A percentile compares a stretch with the other conserved stretches of the same genome.
phyloP scores from a whole-genome alignment of 1,284 basidiomycete genomes.

The Austroboletus niveus region DNA sequence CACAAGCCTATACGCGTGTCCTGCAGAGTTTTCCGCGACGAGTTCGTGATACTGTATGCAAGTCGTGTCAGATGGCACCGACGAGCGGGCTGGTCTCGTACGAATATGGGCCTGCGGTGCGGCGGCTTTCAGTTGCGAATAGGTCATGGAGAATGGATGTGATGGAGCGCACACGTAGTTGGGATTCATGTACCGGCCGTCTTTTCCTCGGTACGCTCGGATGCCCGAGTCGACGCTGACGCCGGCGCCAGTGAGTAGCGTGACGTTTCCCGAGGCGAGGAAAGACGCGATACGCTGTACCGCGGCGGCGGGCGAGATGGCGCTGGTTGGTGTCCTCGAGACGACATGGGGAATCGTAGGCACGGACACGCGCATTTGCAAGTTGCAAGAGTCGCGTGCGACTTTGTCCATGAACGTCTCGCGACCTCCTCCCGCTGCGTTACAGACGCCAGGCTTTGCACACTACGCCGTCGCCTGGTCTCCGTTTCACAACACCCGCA shows the following conservation, averaged over 20 bases:
- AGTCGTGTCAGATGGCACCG: not conserved
- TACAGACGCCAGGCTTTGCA: constrained; percentile 81
- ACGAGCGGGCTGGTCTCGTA: constrained; percentile 18
- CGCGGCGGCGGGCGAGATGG: constrained; percentile 53
- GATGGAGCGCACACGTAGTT: constrained; percentile 72
- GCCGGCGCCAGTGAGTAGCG: constrained; percentile 85
- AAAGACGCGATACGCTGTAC: constrained; percentile 67
- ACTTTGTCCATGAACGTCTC: constrained; percentile 41
- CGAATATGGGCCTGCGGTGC: constrained; percentile 52
- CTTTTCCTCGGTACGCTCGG: constrained; percentile 80
- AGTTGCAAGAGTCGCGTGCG: too few species aligned
- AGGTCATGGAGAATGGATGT: too few species aligned
- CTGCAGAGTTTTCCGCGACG: constrained; percentile 64
- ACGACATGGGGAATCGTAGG: constrained; percentile 70
- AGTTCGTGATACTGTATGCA: constrained; percentile 73
- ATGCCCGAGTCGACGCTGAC: constrained; percentile 93
- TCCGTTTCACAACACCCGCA: constrained; percentile 80
- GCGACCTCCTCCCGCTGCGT: constrained; percentile 43
- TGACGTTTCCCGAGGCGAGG: constrained; percentile 63
- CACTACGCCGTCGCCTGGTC: constrained; percentile 91
- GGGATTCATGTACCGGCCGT: constrained; percentile 86
- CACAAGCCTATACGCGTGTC: constrained; percentile 61
- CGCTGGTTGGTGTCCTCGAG: constrained; percentile 41
- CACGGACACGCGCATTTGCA: constrained; percentile 72
- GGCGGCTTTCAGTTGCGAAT: too few species aligned